A percentile compares a stretch with the other conserved stretches of the same genome.
Conservation (phyloP, 139 green algal genomes). For the Pedinophyceae sp. region DNA sequence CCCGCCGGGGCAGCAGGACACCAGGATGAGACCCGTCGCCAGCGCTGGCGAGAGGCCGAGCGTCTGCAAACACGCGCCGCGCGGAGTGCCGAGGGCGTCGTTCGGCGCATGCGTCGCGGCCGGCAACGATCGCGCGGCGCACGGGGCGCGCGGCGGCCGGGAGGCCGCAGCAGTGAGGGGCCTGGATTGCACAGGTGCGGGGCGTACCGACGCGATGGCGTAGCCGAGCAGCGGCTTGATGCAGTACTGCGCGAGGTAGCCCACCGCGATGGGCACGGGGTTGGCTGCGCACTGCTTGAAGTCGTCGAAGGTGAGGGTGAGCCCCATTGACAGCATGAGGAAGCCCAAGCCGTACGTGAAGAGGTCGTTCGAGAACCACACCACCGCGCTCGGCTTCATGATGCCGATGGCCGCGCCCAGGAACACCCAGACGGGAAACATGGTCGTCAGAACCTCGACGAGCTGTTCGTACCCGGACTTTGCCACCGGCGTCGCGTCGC, state of each 20-base stretch:
- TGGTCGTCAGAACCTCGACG: conserved; percentile 34
- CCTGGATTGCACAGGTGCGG: too few relatives aligned
- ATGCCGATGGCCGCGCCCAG: conserved; percentile 30
- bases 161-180: too few relatives aligned
- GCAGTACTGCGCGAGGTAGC: conserved; percentile 51
- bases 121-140: too few relatives aligned
- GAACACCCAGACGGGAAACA: conserved; percentile 66
- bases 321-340: conserved; percentile 73
- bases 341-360: conserved; percentile 53
- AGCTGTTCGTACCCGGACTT: conserved; percentile 20
- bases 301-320: conserved; percentile 65
- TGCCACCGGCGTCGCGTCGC: too few relatives aligned
- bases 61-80: conserved; percentile 12
- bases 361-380: conserved; percentile 42
- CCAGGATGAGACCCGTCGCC: conserved; percentile 50
- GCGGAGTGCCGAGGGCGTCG: too few relatives aligned
- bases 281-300: conserved; percentile 45
- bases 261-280: conserved; percentile 44
- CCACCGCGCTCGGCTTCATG: conserved; percentile 20
- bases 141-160: too few relatives aligned
- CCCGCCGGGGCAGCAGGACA: conserved; percentile 60
- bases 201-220: conserved; percentile 33
- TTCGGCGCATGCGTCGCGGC: too few relatives aligned
- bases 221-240: conserved; percentile 48
- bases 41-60: conserved; percentile 29